These are phyloP conservation scores for Globisporangium okanoganense DNA, from an alignment of 352 stramenopile genomes.

Conservation along the genomic window DNA sequence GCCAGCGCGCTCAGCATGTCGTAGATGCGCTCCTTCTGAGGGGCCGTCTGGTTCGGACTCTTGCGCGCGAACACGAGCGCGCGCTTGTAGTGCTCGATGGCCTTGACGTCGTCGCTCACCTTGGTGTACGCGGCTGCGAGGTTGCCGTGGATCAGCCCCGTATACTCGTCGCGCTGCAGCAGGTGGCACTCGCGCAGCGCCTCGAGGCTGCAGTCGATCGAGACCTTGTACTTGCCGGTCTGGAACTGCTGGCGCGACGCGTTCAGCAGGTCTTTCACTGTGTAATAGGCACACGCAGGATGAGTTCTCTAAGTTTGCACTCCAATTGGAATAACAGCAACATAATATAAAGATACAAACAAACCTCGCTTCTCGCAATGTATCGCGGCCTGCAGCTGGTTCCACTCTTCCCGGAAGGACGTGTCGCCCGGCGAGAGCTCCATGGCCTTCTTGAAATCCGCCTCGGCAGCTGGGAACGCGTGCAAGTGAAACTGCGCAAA, in stretches of 20 bases:
- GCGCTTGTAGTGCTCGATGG: conserved; percentile 59
- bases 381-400: conserved; percentile 39
- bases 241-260: conserved; percentile 63
- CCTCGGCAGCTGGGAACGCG: conserved; percentile 30
- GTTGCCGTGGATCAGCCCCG: conserved; percentile 61
- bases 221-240: conserved; percentile 43
- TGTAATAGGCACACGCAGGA: not conserved
- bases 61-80: conserved; percentile 40
- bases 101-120: conserved; percentile 46
- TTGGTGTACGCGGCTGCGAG: conserved; percentile 54
- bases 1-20: conserved; percentile 56
- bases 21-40: conserved; percentile 50
- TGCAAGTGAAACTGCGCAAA: conserved; percentile 50
- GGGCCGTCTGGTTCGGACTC: conserved; percentile 21
- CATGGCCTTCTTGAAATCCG: conserved; percentile 48
- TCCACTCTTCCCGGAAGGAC: conserved; percentile 48
- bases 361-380: conserved; percentile 37
- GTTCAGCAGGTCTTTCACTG: conserved; percentile 52
- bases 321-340: not conserved
- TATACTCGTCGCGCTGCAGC: conserved; percentile 62
- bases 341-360: not conserved
- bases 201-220: conserved; percentile 38
- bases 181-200: conserved; percentile 45
- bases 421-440: conserved; percentile 49
- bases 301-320: not conserved